Evolutionary conservation across 2,329 filamentous ascomycete species (phyloP), one percentile per base, ranked within the genome.

Genomic region (Hortaea werneckii): DNA sequence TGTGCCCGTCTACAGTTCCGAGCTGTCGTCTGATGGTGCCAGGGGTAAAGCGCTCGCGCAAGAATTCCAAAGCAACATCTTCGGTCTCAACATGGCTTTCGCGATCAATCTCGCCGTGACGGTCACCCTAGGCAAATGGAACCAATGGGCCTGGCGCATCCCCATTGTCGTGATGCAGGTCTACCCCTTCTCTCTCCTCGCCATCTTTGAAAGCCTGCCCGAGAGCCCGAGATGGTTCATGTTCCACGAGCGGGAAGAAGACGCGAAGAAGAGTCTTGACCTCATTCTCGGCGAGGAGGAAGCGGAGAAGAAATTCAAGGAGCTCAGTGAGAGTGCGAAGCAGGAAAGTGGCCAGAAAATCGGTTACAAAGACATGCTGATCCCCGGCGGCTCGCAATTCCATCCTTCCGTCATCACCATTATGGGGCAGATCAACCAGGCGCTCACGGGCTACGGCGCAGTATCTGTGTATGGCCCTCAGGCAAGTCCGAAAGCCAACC

Each of bases 21-120:
- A 81, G 55, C 64, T 81, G 29, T 68, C 70, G 2, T 70, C 71
- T n/a, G 77, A 80, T 54, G 73, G 72, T 41, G 69, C 74, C 2
- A 64, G 78, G 39, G 78, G 78, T 5, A 74, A 73, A 52, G 76
- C 78, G 1, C 59, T 82, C 38, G 77, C 77, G 1, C 75, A 82
- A 55, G 77, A 81, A 53, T 82, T 82, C 54, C 78, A 81, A 57
- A 74, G 72, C 59, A 82, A 82, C 52, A 80, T 82, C 50, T 76
- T 80, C 46, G 77, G 78, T 0, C 60, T 82, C 2, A 69, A 79
- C 48, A 72, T 79, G 70, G 78, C 77, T 0, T 81, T 80, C 57
- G 71, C 66, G 0, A 73, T 80, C 58, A 82, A 81, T 52, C 63
- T 80, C 1, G 67, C 63, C 1, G 68, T 78, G 2, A 80, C 77